Conservation (phyloP, 257 asterid genomes). For the Gentiana dahurica region DNA sequence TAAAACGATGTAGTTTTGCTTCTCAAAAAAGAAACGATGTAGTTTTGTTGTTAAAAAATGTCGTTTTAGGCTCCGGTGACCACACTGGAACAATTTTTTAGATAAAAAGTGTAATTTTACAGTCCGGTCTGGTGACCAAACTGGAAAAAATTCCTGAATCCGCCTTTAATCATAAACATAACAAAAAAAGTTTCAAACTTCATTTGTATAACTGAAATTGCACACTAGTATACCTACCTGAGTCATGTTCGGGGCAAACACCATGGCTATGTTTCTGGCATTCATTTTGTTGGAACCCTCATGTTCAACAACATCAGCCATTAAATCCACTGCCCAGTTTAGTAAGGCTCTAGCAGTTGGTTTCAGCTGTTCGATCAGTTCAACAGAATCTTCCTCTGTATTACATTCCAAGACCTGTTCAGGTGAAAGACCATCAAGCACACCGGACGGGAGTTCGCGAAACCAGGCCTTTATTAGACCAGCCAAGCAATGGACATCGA, state of each 20-base stretch:
- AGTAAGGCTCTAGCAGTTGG: slow-evolving; percentile 75
- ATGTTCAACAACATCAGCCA: slow-evolving; percentile 96
- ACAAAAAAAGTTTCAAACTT: too few relatives aligned
- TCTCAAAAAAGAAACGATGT: too few relatives aligned
- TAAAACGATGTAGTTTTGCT: too few relatives aligned
- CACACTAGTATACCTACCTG: slow-evolving; percentile 31
- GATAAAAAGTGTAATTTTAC: too few relatives aligned
- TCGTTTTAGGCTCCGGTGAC: too few relatives aligned
- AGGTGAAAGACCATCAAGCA: slow-evolving; percentile 80
- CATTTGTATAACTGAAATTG: too few relatives aligned
- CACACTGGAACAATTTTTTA: too few relatives aligned
- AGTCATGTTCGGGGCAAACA: slow-evolving; percentile 95
- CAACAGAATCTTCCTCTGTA: slow-evolving; percentile 66
- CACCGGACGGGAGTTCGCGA: slow-evolving; percentile 82
- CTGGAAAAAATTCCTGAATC: too few relatives aligned
- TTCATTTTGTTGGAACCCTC: slow-evolving; percentile 93
- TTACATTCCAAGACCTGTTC: slow-evolving; percentile 77
- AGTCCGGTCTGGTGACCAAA: too few relatives aligned
- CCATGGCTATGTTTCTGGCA: slow-evolving; percentile 94
- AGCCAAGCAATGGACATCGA: slow-evolving; percentile 90
- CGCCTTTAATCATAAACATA: too few relatives aligned
- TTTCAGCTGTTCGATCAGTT: slow-evolving; percentile 59
- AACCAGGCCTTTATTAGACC: slow-evolving; percentile 97
- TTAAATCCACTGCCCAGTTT: slow-evolving; percentile 88
- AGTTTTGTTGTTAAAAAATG: too few relatives aligned